Conservation (phyloP, 345 rosid genomes). For the Erysimum cheiranthoides region DNA sequence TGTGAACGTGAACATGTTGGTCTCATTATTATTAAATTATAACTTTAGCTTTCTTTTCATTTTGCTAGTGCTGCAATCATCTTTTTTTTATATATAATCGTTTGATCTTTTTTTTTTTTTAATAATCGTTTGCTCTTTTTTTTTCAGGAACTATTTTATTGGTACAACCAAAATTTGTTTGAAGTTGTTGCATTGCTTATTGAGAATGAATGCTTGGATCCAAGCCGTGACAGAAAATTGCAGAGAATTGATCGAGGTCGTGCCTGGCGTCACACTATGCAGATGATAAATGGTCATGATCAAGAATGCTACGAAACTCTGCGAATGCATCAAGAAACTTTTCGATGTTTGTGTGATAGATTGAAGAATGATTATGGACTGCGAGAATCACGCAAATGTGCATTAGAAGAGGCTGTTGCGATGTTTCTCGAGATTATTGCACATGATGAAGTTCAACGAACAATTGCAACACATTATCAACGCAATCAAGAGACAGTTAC, state of each 20-base stretch:
- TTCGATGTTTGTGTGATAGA: neutral
- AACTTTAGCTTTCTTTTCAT: too few relatives aligned
- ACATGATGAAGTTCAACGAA: slow-evolving; percentile 19
- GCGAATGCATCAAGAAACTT: neutral
- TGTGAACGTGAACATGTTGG: too few relatives aligned
- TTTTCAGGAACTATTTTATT: neutral
- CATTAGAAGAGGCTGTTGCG: neutral
- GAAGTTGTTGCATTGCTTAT: neutral
- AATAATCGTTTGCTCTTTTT: too few relatives aligned
- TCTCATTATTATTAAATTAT: too few relatives aligned
- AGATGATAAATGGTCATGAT: neutral
- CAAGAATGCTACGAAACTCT: neutral
- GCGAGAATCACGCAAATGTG: slow-evolving; percentile 1
- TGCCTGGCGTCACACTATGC: neutral
- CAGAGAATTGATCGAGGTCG: neutral
- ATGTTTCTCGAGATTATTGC: slow-evolving; percentile 11
- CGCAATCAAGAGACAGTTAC: neutral
- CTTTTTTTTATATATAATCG: too few relatives aligned
- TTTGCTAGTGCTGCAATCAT: too few relatives aligned
- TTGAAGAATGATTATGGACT: neutral
- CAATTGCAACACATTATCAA: slow-evolving; percentile 14
- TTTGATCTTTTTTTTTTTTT: too few relatives aligned
- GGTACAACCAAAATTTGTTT: neutral
- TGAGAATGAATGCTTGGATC: neutral
- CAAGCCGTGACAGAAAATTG: neutral